phyloP scores from a whole-genome alignment of 2,329 filamentous ascomycete species.

The Colletotrichum paranaense region DNA sequence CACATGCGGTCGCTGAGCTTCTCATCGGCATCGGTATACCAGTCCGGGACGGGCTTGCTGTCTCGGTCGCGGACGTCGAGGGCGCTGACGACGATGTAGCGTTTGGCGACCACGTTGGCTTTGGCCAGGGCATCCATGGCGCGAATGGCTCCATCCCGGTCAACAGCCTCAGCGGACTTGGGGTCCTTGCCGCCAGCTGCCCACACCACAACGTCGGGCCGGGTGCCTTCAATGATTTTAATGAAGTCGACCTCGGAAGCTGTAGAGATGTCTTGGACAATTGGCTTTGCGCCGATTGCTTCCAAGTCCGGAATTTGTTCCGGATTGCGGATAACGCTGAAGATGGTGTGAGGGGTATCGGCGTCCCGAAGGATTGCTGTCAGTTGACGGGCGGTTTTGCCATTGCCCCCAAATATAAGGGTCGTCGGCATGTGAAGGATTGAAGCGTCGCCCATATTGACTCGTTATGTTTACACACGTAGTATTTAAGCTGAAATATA shows the following conservation, averaged over 20 bases:
- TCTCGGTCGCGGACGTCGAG: constrained; percentile 55
- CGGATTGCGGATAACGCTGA: constrained; percentile 43
- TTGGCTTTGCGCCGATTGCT: constrained; percentile 52
- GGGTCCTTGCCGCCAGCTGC: constrained; percentile 46
- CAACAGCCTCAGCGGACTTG: constrained; percentile 55
- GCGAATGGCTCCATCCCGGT: constrained; percentile 56
- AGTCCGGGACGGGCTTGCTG: constrained; percentile 49
- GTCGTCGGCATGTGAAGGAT: constrained; percentile 39
- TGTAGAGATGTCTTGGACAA: constrained; percentile 55
- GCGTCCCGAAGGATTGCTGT: constrained; percentile 36
- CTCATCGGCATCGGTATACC: constrained; percentile 54
- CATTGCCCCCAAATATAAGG: constrained; percentile 42
- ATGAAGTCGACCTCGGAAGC: constrained; percentile 49
- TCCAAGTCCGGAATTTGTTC: constrained; percentile 49
- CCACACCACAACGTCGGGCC: constrained; percentile 48
- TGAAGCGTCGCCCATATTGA: constrained; percentile 35
- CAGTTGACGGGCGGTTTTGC: constrained; percentile 40
- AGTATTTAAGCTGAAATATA: background rate
- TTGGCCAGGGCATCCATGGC: constrained; percentile 56
- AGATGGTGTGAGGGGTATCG: constrained; percentile 38
- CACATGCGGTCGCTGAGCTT: constrained; percentile 50
- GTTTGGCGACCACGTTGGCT: constrained; percentile 48
- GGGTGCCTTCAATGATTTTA: constrained; percentile 45
- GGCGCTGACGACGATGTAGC: constrained; percentile 59
- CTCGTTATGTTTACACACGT: background rate